Conservation (phyloP, 805 yeast genomes). For the Suhomyces canberraensis region DNA sequence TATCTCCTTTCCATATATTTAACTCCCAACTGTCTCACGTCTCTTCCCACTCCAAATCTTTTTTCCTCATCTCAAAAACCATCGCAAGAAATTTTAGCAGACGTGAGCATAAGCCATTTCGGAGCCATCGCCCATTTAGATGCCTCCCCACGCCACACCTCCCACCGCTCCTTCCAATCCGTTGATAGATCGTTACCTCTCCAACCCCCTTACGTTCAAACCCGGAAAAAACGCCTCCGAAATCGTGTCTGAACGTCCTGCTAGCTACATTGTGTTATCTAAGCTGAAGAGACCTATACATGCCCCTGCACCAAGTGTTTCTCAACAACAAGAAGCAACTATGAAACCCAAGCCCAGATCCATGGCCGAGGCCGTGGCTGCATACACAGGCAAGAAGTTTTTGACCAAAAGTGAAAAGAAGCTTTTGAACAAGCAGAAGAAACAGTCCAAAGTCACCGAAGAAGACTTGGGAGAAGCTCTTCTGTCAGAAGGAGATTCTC, state of each 20-base stretch:
- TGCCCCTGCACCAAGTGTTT: background rate
- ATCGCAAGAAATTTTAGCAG: background rate
- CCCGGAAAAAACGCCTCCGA: constrained; percentile 57
- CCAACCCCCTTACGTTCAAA: constrained; percentile 61
- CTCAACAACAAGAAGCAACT: constrained; percentile 10
- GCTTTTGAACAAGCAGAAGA: constrained; percentile 21
- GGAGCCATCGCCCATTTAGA: background rate
- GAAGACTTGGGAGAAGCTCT: constrained; percentile 15
- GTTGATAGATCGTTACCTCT: constrained; percentile 57
- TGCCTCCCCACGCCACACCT: background rate
- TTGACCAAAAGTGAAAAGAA: constrained; percentile 45
- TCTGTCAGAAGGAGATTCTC: constrained; percentile 19
- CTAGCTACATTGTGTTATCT: constrained; percentile 46
- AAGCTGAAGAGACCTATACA: constrained; percentile 3
- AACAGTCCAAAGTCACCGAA: constrained; percentile 12
- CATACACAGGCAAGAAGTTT: constrained; percentile 54
- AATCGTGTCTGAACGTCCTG: constrained; percentile 39
- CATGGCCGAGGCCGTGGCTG: constrained; percentile 58
- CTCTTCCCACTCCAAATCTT: too few relatives aligned
- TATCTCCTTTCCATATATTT: too few relatives aligned
- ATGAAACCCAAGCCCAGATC: constrained; percentile 38
- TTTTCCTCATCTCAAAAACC: background rate
- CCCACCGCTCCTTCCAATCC: constrained; percentile 35
- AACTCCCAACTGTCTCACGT: too few relatives aligned
- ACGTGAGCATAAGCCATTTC: background rate